Evolutionary conservation across 1,284 basidiomycete genomes (phyloP).

Genomic region (Abortiporus biennis): DNA sequence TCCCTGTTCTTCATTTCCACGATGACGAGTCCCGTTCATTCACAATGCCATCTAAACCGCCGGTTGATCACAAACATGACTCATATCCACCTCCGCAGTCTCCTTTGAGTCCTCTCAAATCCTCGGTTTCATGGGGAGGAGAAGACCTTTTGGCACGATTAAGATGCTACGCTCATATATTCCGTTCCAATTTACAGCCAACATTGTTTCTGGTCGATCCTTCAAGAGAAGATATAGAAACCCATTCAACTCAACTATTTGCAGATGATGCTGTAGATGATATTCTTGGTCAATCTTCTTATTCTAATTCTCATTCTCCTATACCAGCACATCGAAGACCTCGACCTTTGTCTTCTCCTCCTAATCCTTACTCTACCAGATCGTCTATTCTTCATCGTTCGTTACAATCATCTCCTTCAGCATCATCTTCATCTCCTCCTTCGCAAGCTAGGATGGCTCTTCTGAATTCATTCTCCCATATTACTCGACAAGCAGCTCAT

Average conservation of each 20-base stretch:
- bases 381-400: constrained; percentile 76
- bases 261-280: constrained; percentile 79
- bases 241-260: constrained; percentile 79
- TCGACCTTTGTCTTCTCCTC: constrained; percentile 43
- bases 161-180: constrained; percentile 65
- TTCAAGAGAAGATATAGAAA: constrained; percentile 82
- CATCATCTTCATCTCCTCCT: constrained; percentile 36
- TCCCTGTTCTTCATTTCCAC: constrained; percentile 92
- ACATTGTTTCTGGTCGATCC: constrained; percentile 91
- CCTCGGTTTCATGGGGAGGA: constrained; percentile 68
- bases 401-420: constrained; percentile 35
- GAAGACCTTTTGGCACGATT: constrained; percentile 76
- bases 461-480: constrained; percentile 82
- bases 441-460: constrained; percentile 73
- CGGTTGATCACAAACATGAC: constrained; percentile 27
- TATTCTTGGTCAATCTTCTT: constrained; percentile 73
- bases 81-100: constrained; percentile 62
- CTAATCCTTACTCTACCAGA: constrained; percentile 59
- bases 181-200: constrained; percentile 75
- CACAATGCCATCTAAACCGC: constrained; percentile 42
- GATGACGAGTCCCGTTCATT: constrained; percentile 90
- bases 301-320: constrained; percentile 73
- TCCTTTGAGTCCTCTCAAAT: constrained; percentile 31
- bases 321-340: constrained; percentile 77
- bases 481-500: constrained; percentile 84